Conservation (phyloP, 2,329 filamentous ascomycete species). For the Fusarium papillatum region DNA sequence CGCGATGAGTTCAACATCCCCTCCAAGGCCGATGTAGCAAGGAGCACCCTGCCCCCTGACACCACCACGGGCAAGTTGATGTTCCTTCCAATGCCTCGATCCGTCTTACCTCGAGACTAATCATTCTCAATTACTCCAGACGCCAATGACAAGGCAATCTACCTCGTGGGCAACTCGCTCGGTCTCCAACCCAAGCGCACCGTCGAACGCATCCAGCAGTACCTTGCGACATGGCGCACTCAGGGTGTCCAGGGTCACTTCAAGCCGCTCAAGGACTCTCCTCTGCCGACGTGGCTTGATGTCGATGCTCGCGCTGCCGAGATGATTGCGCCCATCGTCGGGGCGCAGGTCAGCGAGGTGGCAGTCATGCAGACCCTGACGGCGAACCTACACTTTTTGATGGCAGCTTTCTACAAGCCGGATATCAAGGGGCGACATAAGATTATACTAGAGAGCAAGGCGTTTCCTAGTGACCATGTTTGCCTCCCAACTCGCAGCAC, state of each 20-base stretch:
- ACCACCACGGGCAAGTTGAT: conserved; percentile 16
- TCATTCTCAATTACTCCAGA: conserved; percentile 6
- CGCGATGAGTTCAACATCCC: conserved; percentile 81
- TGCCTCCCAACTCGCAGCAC: background rate
- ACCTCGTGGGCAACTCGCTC: conserved; percentile 88
- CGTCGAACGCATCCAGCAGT: conserved; percentile 73
- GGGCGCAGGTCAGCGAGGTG: conserved; percentile 77
- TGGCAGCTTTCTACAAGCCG: conserved; percentile 86
- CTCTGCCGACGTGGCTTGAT: conserved; percentile 79
- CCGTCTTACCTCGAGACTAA: background rate
- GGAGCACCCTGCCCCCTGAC: conserved; percentile 41
- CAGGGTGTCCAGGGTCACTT: conserved; percentile 89
- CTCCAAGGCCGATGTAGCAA: conserved; percentile 51
- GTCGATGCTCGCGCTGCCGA: conserved; percentile 77
- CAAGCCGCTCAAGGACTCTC: conserved; percentile 73
- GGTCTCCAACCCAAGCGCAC: conserved; percentile 78
- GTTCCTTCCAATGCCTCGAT: background rate
- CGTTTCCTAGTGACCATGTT: conserved; percentile 87
- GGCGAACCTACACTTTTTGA: conserved; percentile 81
- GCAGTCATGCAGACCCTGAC: conserved; percentile 89
- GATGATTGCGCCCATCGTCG: conserved; percentile 78
- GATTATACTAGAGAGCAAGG: conserved; percentile 86
- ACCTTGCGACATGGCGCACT: conserved; percentile 83
- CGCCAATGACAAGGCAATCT: conserved; percentile 61
- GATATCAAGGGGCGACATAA: conserved; percentile 70